A percentile compares a stretch with the other conserved stretches of the same genome.
Conservation (phyloP, 1,284 basidiomycete species). For the Paramarasmius palmivorus region DNA sequence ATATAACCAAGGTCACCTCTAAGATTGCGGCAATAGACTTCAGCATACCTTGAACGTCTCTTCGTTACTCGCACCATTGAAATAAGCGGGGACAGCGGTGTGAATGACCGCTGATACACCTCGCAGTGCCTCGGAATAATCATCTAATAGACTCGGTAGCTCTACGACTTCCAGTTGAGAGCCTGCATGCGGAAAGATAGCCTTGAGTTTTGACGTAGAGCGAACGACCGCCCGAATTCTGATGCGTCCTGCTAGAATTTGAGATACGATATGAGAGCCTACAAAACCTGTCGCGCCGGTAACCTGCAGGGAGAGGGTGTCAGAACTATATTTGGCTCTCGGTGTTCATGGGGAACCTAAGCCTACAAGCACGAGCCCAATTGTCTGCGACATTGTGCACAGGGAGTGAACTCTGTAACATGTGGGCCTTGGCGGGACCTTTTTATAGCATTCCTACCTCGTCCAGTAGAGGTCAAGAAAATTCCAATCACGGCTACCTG, state of each 20-base stretch:
- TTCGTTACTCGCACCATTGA: neutral
- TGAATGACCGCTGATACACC: constrained; percentile 6
- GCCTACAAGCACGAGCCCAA: too few species aligned
- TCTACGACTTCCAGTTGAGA: constrained; percentile 1
- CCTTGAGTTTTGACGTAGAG: neutral
- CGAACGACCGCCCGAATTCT: constrained; percentile 2
- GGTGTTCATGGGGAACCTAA: too few species aligned
- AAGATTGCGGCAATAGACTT: neutral
- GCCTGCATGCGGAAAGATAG: neutral
- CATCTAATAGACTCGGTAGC: neutral
- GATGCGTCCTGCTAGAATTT: constrained; percentile 3
- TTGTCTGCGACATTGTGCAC: too few species aligned
- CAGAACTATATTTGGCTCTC: too few species aligned
- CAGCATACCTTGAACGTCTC: constrained; percentile 2
- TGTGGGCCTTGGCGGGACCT: too few species aligned
- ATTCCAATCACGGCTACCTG: too few species aligned
- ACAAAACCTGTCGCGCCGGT: constrained; percentile 7
- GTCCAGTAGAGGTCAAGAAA: too few species aligned
- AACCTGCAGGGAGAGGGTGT: neutral
- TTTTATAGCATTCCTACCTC: too few species aligned
- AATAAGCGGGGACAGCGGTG: neutral
- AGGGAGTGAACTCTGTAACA: too few species aligned
- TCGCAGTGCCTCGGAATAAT: constrained; percentile 4
- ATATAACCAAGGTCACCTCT: too few species aligned
- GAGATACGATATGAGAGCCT: constrained; percentile 5